These are phyloP conservation scores for Rosa multiflora DNA, from an alignment of 306 rosid species.

Conservation along the genomic window DNA sequence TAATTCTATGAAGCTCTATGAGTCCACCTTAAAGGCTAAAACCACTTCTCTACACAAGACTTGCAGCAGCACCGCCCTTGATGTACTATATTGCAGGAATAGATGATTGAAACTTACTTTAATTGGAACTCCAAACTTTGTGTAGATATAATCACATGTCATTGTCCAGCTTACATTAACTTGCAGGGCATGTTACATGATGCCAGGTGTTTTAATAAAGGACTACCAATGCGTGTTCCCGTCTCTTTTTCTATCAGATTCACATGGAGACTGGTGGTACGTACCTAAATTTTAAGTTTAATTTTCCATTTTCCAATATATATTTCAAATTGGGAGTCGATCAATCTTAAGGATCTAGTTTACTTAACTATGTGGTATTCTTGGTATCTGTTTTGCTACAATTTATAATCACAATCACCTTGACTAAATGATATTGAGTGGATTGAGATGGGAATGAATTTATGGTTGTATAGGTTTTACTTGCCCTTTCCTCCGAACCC, in stretches of 20 bases:
- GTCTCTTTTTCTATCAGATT: not conserved
- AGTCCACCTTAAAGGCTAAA: slow-evolving; percentile 15
- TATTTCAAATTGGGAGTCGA: not conserved
- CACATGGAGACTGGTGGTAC: slow-evolving; percentile 33
- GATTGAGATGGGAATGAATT: not conserved
- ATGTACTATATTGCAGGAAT: not conserved
- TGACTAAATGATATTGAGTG: not conserved
- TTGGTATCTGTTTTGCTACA: not conserved
- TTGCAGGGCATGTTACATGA: slow-evolving; percentile 29
- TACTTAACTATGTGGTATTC: not conserved
- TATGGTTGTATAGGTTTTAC: not conserved
- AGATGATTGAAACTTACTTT: slow-evolving; percentile 11
- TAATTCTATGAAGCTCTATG: not conserved
- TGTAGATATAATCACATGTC: slow-evolving; percentile 8
- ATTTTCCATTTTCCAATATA: not conserved
- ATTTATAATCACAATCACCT: not conserved
- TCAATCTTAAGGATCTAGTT: slow-evolving; percentile 4
- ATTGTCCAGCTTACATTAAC: slow-evolving; percentile 15
- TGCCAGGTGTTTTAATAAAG: slow-evolving; percentile 17
- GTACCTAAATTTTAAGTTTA: not conserved
- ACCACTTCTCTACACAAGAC: not conserved
- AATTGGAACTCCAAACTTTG: not conserved
- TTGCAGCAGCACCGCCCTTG: slow-evolving; percentile 21
- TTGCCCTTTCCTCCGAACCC: not conserved
- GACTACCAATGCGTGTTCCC: slow-evolving; percentile 12